phyloP scores from a whole-genome alignment of 106 monocot species.

The Allium sativum region DNA sequence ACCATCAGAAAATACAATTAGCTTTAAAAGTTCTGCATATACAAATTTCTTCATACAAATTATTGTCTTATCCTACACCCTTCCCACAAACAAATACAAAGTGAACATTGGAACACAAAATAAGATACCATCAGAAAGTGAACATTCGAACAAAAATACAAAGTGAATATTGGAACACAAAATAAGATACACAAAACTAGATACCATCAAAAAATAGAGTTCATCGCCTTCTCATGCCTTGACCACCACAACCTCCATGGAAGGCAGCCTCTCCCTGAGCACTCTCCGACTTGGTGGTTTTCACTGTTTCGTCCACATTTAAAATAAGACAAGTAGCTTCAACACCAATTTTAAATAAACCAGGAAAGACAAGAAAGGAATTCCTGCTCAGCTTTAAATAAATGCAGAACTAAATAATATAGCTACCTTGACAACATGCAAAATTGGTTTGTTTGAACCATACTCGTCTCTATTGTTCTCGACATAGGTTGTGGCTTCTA shows the following conservation, averaged over 20 bases:
- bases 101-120: too few relatives aligned
- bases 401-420: not conserved
- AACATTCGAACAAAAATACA: too few relatives aligned
- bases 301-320: conserved; percentile 97
- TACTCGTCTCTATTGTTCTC: conserved; percentile 74
- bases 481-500: conserved; percentile 58
- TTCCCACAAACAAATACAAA: too few relatives aligned
- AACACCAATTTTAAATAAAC: conserved; percentile 69
- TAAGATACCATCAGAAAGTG: too few relatives aligned
- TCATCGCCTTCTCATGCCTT: conserved; percentile 92
- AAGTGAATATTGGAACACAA: too few relatives aligned
- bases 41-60: too few relatives aligned
- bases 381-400: not conserved
- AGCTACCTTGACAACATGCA: conserved; percentile 81
- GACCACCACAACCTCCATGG: conserved; percentile 77
- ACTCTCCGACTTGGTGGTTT: conserved; percentile 98
- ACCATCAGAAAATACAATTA: too few relatives aligned
- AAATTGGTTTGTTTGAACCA: conserved; percentile 70
- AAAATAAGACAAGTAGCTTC: conserved; percentile 95
- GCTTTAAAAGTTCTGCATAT: too few relatives aligned
- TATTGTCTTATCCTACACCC: too few relatives aligned
- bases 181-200: too few relatives aligned
- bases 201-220: not conserved
- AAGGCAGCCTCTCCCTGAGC: conserved; percentile 87
- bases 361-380: not conserved